Conservation (phyloP, 2,329 filamentous ascomycete genomes). For the Chrysosporium keratinophilum region DNA sequence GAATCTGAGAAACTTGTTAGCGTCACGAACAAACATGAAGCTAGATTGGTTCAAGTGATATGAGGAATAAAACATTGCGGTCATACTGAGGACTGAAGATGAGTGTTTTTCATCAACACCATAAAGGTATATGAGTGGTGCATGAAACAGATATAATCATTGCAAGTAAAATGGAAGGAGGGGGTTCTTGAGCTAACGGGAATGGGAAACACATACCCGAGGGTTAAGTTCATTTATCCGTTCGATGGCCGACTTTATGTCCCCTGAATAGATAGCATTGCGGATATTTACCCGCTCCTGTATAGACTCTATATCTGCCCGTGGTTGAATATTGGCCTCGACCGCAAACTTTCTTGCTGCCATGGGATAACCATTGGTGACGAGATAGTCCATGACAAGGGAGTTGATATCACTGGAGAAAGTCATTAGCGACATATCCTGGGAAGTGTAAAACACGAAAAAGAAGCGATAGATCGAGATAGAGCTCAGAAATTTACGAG, state of each 20-base stretch:
- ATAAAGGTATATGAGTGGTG: conserved; percentile 94
- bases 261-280: conserved; percentile 71
- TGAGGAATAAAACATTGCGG: conserved; percentile 25
- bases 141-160: conserved; percentile 99
- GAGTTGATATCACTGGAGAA: conserved; percentile 76
- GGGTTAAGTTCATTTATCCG: conserved; percentile 82
- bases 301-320: conserved; percentile 63
- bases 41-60: conserved; percentile 10
- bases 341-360: conserved; percentile 88
- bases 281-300: conserved; percentile 71
- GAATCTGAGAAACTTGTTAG: conserved; percentile 50
- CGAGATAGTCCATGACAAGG: conserved; percentile 91
- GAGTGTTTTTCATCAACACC: conserved; percentile 76
- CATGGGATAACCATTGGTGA: conserved; percentile 86
- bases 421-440: conserved; percentile 23
- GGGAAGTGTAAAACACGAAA: conserved; percentile 4
- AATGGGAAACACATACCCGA: conserved; percentile 55
- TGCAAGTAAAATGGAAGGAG: conserved; percentile 17
- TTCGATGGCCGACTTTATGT: conserved; percentile 76
- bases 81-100: conserved; percentile 86
- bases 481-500: conserved; percentile 47
- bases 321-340: conserved; percentile 76
- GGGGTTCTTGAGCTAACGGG: conserved; percentile 7
- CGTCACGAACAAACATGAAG: conserved; percentile 9
- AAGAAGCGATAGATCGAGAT: conserved; percentile 17